Conservation (phyloP, 2,329 filamentous ascomycete genomes). For the Exserohilum turcica region DNA sequence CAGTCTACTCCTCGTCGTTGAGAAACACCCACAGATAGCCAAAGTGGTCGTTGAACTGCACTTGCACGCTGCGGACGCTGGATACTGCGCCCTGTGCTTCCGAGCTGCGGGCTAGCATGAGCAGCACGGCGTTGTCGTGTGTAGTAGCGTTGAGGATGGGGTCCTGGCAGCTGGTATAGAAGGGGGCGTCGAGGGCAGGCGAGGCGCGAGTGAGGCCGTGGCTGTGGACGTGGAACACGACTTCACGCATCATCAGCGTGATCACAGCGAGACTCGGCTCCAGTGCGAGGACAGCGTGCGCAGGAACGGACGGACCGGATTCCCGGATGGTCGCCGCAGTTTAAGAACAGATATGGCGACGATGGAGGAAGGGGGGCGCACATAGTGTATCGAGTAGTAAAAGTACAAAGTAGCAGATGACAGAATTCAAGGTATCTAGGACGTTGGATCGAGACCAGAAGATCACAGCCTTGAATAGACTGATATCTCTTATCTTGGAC, state of each 20-base stretch:
- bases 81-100: constrained; percentile 78
- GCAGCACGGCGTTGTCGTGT: constrained; percentile 85
- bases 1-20: constrained; percentile 87
- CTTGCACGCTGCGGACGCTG: constrained; percentile 69
- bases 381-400: too few relatives aligned
- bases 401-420: too few relatives aligned
- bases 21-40: constrained; percentile 99
- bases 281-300: constrained; percentile 7
- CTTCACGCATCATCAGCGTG: constrained; percentile 13
- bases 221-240: constrained; percentile 12
- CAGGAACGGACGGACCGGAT: background rate
- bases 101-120: constrained; percentile 86
- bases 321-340: background rate
- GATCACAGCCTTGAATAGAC: too few relatives aligned
- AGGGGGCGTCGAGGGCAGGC: constrained; percentile 17
- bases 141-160: constrained; percentile 44
- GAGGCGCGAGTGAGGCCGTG: constrained; percentile 10
- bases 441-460: too few relatives aligned
- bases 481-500: too few relatives aligned
- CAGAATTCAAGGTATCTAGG: too few relatives aligned
- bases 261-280: constrained; percentile 3
- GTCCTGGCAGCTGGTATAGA: constrained; percentile 17
- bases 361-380: background rate
- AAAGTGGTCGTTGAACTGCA: constrained; percentile 95
- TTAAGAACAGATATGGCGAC: constrained; percentile 1